These are phyloP conservation scores for Halophytophthora batemanensis DNA, from an alignment of 352 stramenopile species.

Conservation along the genomic window DNA sequence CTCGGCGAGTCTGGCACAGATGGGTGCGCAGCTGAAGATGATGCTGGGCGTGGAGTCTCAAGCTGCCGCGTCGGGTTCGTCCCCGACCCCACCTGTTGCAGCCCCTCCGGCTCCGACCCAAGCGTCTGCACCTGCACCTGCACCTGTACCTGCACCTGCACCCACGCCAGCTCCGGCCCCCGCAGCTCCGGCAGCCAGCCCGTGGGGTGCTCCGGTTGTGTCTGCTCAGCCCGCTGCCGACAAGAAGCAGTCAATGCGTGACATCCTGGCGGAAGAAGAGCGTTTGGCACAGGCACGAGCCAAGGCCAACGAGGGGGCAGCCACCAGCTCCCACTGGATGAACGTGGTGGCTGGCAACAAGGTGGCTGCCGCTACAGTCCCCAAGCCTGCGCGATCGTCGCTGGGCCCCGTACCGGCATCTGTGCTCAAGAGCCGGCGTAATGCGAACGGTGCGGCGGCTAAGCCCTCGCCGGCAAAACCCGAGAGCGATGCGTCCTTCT, in stretches of 20 bases:
- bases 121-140: constrained; percentile 1
- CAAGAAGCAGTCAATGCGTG: constrained; percentile 71
- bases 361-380: constrained; percentile 34
- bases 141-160: constrained; percentile 8
- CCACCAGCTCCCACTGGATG: constrained; percentile 74
- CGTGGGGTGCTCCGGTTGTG: constrained; percentile 46
- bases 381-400: constrained; percentile 47
- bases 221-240: constrained; percentile 23
- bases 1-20: constrained; percentile 59
- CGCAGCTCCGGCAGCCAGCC: constrained; percentile 24
- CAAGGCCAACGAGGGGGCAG: constrained; percentile 35
- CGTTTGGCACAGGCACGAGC: constrained; percentile 65
- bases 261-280: constrained; percentile 83
- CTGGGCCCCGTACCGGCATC: constrained; percentile 75
- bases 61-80: constrained; percentile 11
- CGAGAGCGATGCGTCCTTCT: constrained; percentile 75
- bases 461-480: constrained; percentile 37
- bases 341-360: constrained; percentile 79
- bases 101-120: constrained; percentile 4
- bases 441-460: constrained; percentile 26
- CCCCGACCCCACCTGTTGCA: background rate
- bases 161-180: constrained; percentile 11
- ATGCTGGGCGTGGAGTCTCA: constrained; percentile 76
- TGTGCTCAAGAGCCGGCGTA: constrained; percentile 72
- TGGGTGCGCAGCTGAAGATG: constrained; percentile 86